These are phyloP conservation scores for Aspergillus steynii DNA, from an alignment of 495 filamentous ascomycete species.

Conservation along the genomic window DNA sequence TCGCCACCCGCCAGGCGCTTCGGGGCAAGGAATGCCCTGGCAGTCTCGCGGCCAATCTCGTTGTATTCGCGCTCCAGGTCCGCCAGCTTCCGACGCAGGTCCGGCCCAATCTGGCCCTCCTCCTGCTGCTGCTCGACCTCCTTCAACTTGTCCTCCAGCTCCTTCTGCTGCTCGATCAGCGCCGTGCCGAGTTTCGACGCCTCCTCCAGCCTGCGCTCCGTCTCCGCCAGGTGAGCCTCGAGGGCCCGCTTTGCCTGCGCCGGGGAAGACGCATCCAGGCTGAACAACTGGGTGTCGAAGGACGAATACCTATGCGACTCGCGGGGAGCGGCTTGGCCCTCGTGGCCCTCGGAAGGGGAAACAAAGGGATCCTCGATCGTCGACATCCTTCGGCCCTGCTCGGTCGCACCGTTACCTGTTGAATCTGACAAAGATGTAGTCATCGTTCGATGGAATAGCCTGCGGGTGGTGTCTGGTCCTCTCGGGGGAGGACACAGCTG, in stretches of 20 bases:
- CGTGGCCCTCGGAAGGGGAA: constrained; percentile 34
- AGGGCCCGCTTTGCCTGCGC: constrained; percentile 84
- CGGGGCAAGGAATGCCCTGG: constrained; percentile 79
- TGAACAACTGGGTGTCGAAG: constrained; percentile 77
- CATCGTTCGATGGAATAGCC: constrained; percentile 2
- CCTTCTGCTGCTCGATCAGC: constrained; percentile 78
- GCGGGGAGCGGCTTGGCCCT: constrained; percentile 37
- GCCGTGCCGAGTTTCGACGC: constrained; percentile 84
- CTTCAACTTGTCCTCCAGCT: constrained; percentile 75
- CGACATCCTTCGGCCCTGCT: constrained; percentile 26
- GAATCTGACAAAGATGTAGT: constrained; percentile 2
- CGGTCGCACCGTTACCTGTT: constrained; percentile 6
- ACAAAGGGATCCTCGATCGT: constrained; percentile 59
- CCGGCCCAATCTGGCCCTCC: constrained; percentile 79
- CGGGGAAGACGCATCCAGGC: constrained; percentile 74
- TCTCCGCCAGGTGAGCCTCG: constrained; percentile 88
- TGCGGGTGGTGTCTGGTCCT: constrained; percentile 21
- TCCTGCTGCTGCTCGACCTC: constrained; percentile 81
- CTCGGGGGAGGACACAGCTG: background rate
- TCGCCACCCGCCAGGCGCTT: constrained; percentile 75
- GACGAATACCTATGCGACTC: constrained; percentile 71
- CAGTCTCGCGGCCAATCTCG: constrained; percentile 87
- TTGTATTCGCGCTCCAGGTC: constrained; percentile 95
- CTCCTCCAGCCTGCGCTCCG: constrained; percentile 85
- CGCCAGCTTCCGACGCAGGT: constrained; percentile 76